These are phyloP conservation scores for Melampsora americana DNA, from an alignment of 1,284 basidiomycete genomes.

Conservation along the genomic window DNA sequence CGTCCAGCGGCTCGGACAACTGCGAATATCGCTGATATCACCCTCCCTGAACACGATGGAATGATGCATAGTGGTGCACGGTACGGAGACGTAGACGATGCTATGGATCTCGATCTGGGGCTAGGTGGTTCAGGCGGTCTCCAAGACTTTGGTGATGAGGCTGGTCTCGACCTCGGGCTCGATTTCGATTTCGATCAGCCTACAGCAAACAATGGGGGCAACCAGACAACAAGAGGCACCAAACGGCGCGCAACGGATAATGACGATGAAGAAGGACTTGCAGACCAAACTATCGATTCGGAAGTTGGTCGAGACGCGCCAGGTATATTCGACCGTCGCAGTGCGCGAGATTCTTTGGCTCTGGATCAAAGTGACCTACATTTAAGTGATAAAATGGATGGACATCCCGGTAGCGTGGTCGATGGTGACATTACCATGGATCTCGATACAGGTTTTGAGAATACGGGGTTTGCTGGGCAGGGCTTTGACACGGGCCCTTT, in stretches of 20 bases:
- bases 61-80: conserved; percentile 8
- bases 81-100: background rate
- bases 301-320: conserved; percentile 38
- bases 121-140: background rate
- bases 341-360: conserved; percentile 18
- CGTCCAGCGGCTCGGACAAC: conserved; percentile 9
- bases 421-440: conserved; percentile 20
- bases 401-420: background rate
- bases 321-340: conserved; percentile 21
- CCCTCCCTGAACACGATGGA: conserved; percentile 6
- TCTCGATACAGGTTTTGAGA: conserved; percentile 2
- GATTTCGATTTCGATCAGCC: background rate
- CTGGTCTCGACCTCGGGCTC: background rate
- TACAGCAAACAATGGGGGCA: background rate
- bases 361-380: conserved; percentile 16
- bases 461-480: background rate
- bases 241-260: conserved; percentile 11
- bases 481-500: background rate
- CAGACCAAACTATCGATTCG: conserved; percentile 29
- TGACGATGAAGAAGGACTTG: conserved; percentile 3
- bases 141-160: background rate
- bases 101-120: background rate
- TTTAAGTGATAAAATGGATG: conserved; percentile 17
- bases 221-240: background rate
- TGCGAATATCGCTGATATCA: conserved; percentile 25